phyloP scores from a whole-genome alignment of 345 rosid genomes.

The Excoecaria agallocha region DNA sequence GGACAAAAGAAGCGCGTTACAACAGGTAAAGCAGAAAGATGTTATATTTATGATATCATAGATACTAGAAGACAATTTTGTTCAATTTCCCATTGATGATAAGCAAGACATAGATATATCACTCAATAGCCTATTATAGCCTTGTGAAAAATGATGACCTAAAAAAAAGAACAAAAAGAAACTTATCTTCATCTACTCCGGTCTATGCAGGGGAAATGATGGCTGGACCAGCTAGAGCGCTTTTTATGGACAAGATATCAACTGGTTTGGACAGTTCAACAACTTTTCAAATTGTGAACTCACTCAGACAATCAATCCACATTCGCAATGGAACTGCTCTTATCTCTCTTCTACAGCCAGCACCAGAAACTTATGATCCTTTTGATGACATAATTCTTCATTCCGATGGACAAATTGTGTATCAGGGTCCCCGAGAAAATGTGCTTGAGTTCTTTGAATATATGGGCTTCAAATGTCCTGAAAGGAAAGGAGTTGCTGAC shows the following conservation, averaged over 20 bases:
- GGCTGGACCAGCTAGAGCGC: constrained; percentile 65
- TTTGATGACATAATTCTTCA: constrained; percentile 70
- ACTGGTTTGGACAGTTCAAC: constrained; percentile 79
- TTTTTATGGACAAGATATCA: constrained; percentile 79
- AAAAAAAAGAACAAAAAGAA: too few species aligned
- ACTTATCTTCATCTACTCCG: not conserved
- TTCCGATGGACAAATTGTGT: constrained; percentile 70
- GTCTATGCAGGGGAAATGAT: constrained; percentile 59
- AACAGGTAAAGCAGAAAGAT: constrained; percentile 30
- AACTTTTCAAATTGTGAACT: constrained; percentile 63
- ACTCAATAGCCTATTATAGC: not conserved
- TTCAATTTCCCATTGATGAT: not conserved
- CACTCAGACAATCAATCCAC: constrained; percentile 51
- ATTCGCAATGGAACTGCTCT: constrained; percentile 63
- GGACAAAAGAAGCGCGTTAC: constrained; percentile 62
- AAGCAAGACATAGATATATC: not conserved
- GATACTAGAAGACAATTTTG: too few species aligned
- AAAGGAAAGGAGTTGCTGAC: constrained; percentile 72
- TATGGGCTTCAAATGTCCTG: constrained; percentile 65
- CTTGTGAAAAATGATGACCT: not conserved
- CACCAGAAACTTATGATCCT: constrained; percentile 67
- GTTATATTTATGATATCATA: too few species aligned
- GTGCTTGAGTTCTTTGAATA: constrained; percentile 58
- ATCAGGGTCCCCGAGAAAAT: constrained; percentile 62
- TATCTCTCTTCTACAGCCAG: constrained; percentile 77